Evolutionary conservation across 139 green algal genomes (phyloP), one percentile per base, ranked within the genome.

Genomic region (Chlorella sp.): DNA sequence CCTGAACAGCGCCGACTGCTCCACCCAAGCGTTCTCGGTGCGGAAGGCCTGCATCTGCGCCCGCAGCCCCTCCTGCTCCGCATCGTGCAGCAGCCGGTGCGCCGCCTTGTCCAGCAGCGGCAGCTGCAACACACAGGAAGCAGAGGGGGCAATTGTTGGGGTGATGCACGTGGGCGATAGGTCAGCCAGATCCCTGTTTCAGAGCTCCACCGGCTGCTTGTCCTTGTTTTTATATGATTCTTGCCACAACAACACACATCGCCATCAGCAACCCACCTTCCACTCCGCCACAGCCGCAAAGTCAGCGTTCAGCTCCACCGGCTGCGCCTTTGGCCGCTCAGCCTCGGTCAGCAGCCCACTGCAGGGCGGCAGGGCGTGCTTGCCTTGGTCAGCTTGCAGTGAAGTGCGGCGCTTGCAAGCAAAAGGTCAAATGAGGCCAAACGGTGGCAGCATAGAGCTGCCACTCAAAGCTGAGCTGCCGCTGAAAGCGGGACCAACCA

Each of bases 1-100:
- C 78, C 93, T 92, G 89, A 98, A 99, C 3, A 99, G 81, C 3
- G 97, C 97, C 16, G 91, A 95, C 82, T 98, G 95, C 74, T 98
- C 93, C 56, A 99, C 87, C 97, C 97, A 99, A 25, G 91, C 36
- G 67, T 96, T 94, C 9, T 89, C 84, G 30, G 51, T n/a, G 44
- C 90, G 69, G 75, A 94, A 98, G 25, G 62, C 68, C 0, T 86
- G 81, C 71, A 95, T 86, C 71, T 92, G 85, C 18, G 36, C 51
- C 9, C 87, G 81, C 72, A 97, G 80, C 2, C 30, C 71, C 18
- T 64, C 69, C 39, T 63, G 44, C 32, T 83, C 82, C 26, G 60
- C 63, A 1, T 89, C 87, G 4, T 76, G 60, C 30, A 97, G 83
- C 72, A 98, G 88, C 41, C 83, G 73, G 13, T 83, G 78, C 9